Base-by-base conservation (phyloP, 192 early-diverging fungal genomes). In the Geranomyces variabilis region DNA sequence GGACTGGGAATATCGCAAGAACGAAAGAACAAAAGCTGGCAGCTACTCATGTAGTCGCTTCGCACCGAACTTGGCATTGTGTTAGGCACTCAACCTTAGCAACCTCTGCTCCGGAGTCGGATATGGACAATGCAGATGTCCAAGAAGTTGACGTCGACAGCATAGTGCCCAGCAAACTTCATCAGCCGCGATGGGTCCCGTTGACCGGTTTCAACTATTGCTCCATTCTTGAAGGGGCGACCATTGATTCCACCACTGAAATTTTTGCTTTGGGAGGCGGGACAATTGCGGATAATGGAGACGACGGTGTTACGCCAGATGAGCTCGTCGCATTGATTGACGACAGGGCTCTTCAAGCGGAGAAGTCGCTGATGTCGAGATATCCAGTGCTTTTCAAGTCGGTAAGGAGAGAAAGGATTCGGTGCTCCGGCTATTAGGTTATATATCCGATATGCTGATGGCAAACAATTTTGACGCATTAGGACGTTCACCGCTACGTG, bases 291-390 rank as follows among this genome's bases (percentile, higher is more conserved):
- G 51, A 4, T n/a, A 53, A 10, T 41, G 36, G 36, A 9, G 34
- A 47, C 0, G 44, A 58, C 15, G 78, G 77, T 47, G 79, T 79
- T 6, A 61, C 73, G 28, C 44, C 34, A 24, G 28, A 47, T 29
- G 26, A 65, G 43, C 71, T 84, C 51, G 63, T 57, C 34, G 51
- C 74, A 33, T 44, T 79, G 6, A 63, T 84, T n/a, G 83, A 84
- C 36, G 41, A 46, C 9, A 65, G 47, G 43, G 83, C 78, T 29
- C 33, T 70, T 36, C 66, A 66, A 9, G 51, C 66, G n/a, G 21
- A 68, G 24, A 30, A 56, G 17, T 17, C 47, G 8, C 29, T 71
- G 1, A 21, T 53, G 46, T 29, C 44, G 0, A 21, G 66, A n/a
- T 53, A 46, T 8, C 22, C n/a, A 31, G 31, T 51, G 29, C 41